Percentiles rank a stretch among this genome's conserved stretches.
These are phyloP conservation scores for Pogostemon cablin DNA, from an alignment of 257 asterid species.

Conservation along the genomic window DNA sequence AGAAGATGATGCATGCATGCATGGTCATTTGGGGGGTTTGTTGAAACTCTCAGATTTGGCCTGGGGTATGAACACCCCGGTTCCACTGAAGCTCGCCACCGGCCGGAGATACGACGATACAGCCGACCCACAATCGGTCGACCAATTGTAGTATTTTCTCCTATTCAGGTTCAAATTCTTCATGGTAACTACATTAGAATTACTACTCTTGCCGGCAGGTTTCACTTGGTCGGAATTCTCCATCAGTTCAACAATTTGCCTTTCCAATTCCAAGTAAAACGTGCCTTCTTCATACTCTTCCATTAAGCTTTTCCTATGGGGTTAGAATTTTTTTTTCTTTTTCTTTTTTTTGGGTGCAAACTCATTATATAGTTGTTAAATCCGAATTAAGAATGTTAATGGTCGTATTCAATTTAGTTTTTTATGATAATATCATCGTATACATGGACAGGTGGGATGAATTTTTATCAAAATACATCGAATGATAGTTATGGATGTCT, in stretches of 20 bases:
- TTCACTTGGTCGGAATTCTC: constrained; percentile 22
- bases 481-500: neutral
- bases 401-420: constrained; percentile 12
- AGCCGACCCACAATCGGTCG: neutral
- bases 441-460: constrained; percentile 19
- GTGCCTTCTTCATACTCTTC: constrained; percentile 25
- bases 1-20: neutral
- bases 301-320: too few species aligned
- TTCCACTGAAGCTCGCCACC: constrained; percentile 17
- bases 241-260: constrained; percentile 28
- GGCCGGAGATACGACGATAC: neutral
- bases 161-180: neutral
- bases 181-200: neutral
- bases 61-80: constrained; percentile 41
- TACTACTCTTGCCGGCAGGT: neutral
- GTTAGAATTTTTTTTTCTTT: too few species aligned
- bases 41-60: constrained; percentile 1
- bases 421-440: neutral
- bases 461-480: constrained; percentile 22
- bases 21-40: neutral
- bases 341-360: neutral
- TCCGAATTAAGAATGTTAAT: constrained; percentile 17
- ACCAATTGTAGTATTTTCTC: constrained; percentile 31
- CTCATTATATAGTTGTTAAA: neutral
- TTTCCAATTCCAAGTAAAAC: constrained; percentile 31